Percentiles rank a stretch among this genome's conserved stretches.
Evolutionary conservation across 805 yeast genomes (phyloP).

Genomic region (Kodamaea sagamina): DNA sequence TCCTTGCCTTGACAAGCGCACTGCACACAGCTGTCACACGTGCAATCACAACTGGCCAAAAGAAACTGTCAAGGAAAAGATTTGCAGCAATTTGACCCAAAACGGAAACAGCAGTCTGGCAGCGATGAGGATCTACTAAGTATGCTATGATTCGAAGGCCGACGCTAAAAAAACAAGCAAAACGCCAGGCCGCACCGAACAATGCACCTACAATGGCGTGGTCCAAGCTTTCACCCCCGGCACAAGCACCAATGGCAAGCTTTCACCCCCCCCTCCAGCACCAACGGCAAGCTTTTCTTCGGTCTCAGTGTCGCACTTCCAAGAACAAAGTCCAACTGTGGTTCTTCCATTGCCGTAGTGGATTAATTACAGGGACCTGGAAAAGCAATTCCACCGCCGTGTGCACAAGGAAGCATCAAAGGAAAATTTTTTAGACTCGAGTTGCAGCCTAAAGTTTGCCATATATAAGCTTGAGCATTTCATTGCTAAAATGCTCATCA

Average conservation of each 20-base stretch:
- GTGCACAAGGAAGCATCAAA: not conserved
- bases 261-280: no score
- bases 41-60: not conserved
- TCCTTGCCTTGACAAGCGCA: not conserved
- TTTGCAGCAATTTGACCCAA: not conserved
- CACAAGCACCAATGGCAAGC: no score
- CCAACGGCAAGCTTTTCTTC: no score
- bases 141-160: no score
- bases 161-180: no score
- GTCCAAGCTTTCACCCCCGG: no score
- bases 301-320: not conserved
- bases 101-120: no score
- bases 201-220: no score
- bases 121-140: no score
- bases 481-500: not conserved
- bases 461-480: constrained; percentile 2
- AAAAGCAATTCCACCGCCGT: constrained; percentile 8
- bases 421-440: constrained; percentile 7
- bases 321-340: constrained; percentile 8
- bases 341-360: constrained; percentile 9
- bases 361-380: constrained; percentile 1
- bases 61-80: not conserved
- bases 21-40: not conserved
- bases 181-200: no score
- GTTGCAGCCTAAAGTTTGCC: constrained; percentile 1